These are phyloP conservation scores for Nematocida sp. DNA, from an alignment of 371 early-diverging fungal genomes.

Conservation along the genomic window DNA sequence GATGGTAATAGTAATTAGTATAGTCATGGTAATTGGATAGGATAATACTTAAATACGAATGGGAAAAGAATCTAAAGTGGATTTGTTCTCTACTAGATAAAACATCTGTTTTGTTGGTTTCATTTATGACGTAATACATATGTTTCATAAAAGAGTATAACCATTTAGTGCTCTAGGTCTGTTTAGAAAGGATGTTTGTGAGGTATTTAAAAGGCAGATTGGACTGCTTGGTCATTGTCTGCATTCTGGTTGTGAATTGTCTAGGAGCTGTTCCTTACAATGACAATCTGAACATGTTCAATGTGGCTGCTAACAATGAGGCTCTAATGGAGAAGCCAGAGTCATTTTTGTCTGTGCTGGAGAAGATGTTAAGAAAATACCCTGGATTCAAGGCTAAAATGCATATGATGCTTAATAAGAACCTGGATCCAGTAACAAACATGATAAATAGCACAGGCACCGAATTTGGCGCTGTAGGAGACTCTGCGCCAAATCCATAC, in stretches of 20 bases:
- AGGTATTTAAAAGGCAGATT: neutral
- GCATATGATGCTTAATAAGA: neutral
- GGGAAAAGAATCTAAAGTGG: too few relatives aligned
- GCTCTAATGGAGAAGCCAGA: neutral
- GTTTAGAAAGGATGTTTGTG: too few relatives aligned
- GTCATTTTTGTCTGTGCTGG: constrained; percentile 15
- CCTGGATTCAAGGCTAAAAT: constrained; percentile 10
- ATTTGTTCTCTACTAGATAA: too few relatives aligned
- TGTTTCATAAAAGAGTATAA: too few relatives aligned
- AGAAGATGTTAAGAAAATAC: constrained; percentile 14
- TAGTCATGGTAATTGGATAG: too few relatives aligned
- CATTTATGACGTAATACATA: too few relatives aligned
- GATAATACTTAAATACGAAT: too few relatives aligned
- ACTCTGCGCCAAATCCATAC: neutral
- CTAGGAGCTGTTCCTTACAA: too few relatives aligned
- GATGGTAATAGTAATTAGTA: too few relatives aligned
- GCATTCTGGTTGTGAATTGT: neutral
- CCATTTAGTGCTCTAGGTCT: too few relatives aligned
- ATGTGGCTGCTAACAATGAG: neutral
- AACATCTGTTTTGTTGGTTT: too few relatives aligned
- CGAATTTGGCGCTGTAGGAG: neutral
- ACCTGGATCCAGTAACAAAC: neutral
- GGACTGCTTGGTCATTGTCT: neutral
- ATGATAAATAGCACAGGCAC: neutral
- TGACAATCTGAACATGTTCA: constrained; percentile 4